These are phyloP conservation scores for Didymella glomerata DNA, from an alignment of 2,329 filamentous ascomycete genomes.

Conservation along the genomic window DNA sequence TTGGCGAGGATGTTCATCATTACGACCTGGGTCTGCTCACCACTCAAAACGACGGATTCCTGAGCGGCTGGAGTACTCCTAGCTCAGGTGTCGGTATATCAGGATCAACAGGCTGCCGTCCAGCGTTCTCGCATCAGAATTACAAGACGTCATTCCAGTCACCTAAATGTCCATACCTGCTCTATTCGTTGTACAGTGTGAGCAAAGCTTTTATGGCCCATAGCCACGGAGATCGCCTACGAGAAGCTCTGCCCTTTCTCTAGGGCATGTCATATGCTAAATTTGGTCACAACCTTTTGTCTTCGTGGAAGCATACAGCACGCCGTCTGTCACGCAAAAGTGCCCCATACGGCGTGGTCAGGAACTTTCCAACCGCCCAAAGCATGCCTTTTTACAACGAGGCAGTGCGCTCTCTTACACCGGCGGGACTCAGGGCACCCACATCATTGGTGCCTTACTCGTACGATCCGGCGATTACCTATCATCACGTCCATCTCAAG, in stretches of 20 bases:
- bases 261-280: background rate
- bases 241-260: background rate
- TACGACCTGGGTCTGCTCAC: background rate
- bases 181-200: background rate
- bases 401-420: constrained; percentile 13
- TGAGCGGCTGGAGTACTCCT: background rate
- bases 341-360: background rate
- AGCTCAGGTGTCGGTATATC: too few relatives aligned
- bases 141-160: background rate
- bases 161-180: background rate
- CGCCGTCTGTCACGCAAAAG: background rate
- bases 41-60: background rate
- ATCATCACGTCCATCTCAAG: background rate
- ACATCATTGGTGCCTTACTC: background rate
- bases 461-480: constrained; percentile 5
- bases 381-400: constrained; percentile 4
- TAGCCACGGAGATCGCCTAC: background rate
- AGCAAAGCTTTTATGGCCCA: background rate
- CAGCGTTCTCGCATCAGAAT: too few relatives aligned
- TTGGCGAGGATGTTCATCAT: background rate
- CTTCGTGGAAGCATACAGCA: background rate
- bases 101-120: too few relatives aligned
- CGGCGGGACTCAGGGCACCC: constrained; percentile 1
- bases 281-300: constrained; percentile 2
- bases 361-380: constrained; percentile 3